Evolutionary conservation across 1,284 basidiomycete genomes (phyloP).

Genomic region (Pseudozyma hubeiensis): DNA sequence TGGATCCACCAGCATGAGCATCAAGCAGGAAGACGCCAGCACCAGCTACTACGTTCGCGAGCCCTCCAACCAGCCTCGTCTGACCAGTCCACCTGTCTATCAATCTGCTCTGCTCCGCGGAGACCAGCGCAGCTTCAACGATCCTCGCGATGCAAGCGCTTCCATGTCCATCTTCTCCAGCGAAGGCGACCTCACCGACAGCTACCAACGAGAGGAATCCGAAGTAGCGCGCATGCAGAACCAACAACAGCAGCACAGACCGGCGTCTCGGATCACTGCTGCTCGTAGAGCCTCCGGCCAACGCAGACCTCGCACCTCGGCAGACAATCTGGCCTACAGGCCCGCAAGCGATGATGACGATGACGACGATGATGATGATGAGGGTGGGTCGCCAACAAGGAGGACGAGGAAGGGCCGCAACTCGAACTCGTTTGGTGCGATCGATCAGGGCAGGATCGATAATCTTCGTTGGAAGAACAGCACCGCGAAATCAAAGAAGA

Average conservation of each 20-base stretch:
- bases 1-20: slow-evolving; percentile 22
- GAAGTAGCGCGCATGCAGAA: slow-evolving; percentile 27
- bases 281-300: slow-evolving; percentile 30
- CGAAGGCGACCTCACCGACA: slow-evolving; percentile 27
- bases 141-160: slow-evolving; percentile 20
- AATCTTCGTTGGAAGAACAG: slow-evolving; percentile 31
- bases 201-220: slow-evolving; percentile 38
- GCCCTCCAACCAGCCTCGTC: slow-evolving; percentile 20
- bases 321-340: slow-evolving; percentile 28
- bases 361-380: slow-evolving; percentile 32
- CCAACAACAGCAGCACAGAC: slow-evolving; percentile 8
- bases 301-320: slow-evolving; percentile 27
- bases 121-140: slow-evolving; percentile 41
- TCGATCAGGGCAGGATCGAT: slow-evolving; percentile 14
- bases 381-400: slow-evolving; percentile 13
- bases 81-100: slow-evolving; percentile 8
- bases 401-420: slow-evolving; percentile 25
- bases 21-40: slow-evolving; percentile 45
- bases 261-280: neutral
- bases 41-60: slow-evolving; percentile 40
- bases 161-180: slow-evolving; percentile 49
- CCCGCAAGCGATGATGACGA: slow-evolving; percentile 35
- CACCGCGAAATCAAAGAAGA: slow-evolving; percentile 9
- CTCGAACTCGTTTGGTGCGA: slow-evolving; percentile 19
- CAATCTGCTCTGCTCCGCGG: slow-evolving; percentile 33